Conservation (phyloP, 1,139 yeast genomes). For the Taphrina communis region DNA sequence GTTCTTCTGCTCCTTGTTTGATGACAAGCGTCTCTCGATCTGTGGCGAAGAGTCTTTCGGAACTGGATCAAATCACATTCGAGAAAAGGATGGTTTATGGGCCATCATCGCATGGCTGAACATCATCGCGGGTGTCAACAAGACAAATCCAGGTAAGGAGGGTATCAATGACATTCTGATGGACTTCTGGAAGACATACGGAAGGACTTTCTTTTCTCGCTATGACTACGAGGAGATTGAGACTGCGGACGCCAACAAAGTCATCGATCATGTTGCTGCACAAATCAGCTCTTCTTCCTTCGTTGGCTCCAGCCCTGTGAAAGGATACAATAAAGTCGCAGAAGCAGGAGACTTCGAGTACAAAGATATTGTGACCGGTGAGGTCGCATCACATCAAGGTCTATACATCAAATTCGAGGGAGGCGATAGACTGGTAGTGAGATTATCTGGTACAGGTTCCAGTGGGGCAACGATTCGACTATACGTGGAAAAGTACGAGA, state of each 20-base stretch:
- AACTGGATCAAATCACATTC: conserved; percentile 94
- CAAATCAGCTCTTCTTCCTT: conserved; percentile 55
- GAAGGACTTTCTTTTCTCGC: conserved; percentile 97
- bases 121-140: conserved; percentile 77
- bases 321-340: conserved; percentile 58
- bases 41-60: conserved; percentile 99
- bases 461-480: conserved; percentile 96
- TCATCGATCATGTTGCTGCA: conserved; percentile 64
- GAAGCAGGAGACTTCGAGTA: conserved; percentile 90
- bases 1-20: conserved; percentile 93
- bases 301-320: conserved; percentile 58
- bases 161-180: conserved; percentile 81
- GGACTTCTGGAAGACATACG: conserved; percentile 89
- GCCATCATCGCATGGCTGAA: conserved; percentile 97
- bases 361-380: conserved; percentile 89
- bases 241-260: conserved; percentile 72
- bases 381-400: conserved; percentile 91
- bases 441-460: conserved; percentile 97
- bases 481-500: conserved; percentile 82
- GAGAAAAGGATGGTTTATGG: conserved; percentile 98
- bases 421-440: conserved; percentile 85
- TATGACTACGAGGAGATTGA: conserved; percentile 89
- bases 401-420: conserved; percentile 78
- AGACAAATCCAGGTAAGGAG: conserved; percentile 60
- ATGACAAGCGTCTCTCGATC: conserved; percentile 87